These are phyloP conservation scores for Halteria grandinella DNA, from an alignment of 73 alveolate species.

Conservation along the genomic window DNA sequence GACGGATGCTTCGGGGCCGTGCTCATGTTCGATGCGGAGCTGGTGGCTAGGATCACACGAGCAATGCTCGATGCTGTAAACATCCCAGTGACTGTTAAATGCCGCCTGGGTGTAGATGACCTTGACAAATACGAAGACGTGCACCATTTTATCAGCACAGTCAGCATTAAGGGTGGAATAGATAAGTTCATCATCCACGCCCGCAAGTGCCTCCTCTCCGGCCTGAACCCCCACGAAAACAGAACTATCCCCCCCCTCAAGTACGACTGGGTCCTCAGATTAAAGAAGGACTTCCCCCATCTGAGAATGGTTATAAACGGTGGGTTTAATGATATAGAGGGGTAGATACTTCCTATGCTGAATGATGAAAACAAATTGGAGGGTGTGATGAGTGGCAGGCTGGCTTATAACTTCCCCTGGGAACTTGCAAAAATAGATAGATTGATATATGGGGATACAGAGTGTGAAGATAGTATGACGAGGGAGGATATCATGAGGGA, in stretches of 20 bases:
- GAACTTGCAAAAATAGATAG: slow-evolving; percentile 84
- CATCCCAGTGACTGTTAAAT: slow-evolving; percentile 93
- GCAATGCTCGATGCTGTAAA: slow-evolving; percentile 69
- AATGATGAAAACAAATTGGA: slow-evolving; percentile 65
- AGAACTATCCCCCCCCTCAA: slow-evolving; percentile 93
- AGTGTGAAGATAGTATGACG: slow-evolving; percentile 57
- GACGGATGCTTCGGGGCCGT: slow-evolving; percentile 97
- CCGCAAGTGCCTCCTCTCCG: slow-evolving; percentile 90
- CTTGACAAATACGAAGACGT: slow-evolving; percentile 86
- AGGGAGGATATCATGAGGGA: slow-evolving; percentile 79
- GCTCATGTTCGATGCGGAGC: slow-evolving; percentile 93
- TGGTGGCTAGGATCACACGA: slow-evolving; percentile 82
- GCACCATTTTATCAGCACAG: slow-evolving; percentile 78
- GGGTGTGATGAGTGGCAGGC: slow-evolving; percentile 96
- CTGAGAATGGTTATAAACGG: slow-evolving; percentile 92
- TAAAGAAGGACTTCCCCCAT: slow-evolving; percentile 87
- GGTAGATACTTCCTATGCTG: slow-evolving; percentile 71
- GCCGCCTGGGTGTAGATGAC: slow-evolving; percentile 97
- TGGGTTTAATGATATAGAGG: slow-evolving; percentile 74
- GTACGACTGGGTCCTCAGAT: slow-evolving; percentile 88
- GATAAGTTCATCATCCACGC: slow-evolving; percentile 93
- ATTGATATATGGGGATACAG: slow-evolving; percentile 63
- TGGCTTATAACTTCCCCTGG: slow-evolving; percentile 94
- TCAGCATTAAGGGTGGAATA: slow-evolving; percentile 80
- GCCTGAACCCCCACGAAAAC: slow-evolving; percentile 91